Base-by-base conservation (phyloP, 2,329 filamentous ascomycete genomes). In the Camillea tinctor region DNA sequence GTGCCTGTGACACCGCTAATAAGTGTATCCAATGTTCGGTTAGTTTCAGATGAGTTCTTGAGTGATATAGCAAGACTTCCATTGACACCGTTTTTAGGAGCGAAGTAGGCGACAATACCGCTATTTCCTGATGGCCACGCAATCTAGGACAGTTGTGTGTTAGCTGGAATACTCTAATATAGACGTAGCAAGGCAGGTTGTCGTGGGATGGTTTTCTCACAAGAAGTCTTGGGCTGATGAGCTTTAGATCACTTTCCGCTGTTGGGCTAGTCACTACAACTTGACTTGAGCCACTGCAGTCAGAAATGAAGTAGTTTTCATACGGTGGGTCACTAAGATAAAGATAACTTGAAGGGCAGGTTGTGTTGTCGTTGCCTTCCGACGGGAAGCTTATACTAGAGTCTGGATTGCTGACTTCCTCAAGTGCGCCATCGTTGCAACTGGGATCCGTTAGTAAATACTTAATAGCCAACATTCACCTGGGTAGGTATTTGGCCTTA, bases 41-140 rank as follows among this genome's bases (percentile, higher is more conserved):
- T 73, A 3, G 77, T 76, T 2, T 69, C 63, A 0, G 80, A 80
- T 0, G 79, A 81, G 53, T 84, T 85, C 52, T 82, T 75, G 6
- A 88, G 71, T 8, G 75, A 69, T 51, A 89, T 79, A 1, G 75
- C 77, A 1, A 89, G 74, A 1, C 77, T 79, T 1, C 84, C 84
- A 60, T 86, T 84, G 15, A 76, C 67, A 2, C 81, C 81, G 64
- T 81, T 80, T 54, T 80, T 73, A 0, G 86, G 82, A 15, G 78
- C 73, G 63, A 89, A 89, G 65, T 82, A 87, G 0, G 80, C 75
- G 4, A 80, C 80, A 23, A 83, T 76, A 0, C 87, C 87, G 56
- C 85, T 88, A 66, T 89, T 86, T 1, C 87, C 87, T 8, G 85
- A 84, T 7, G 87, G 86, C 86, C 86, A 89, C 8, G 86, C 87